Percentiles rank a stretch among this genome's conserved stretches.
phyloP scores from a whole-genome alignment of 805 yeast genomes.

The Schwanniomyces vanrijiae region DNA sequence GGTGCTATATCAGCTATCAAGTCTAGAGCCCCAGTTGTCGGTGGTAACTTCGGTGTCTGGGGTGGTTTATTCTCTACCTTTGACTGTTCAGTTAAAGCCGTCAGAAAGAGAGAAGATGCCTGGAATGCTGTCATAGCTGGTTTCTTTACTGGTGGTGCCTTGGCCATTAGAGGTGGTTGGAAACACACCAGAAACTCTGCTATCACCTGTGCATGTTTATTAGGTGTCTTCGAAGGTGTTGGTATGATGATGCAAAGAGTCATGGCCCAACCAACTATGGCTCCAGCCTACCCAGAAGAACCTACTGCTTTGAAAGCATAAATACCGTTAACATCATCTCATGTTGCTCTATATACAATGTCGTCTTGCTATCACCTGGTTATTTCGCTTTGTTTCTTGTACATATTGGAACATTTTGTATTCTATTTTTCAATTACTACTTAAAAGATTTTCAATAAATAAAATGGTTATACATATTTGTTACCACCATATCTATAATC shows the following conservation, averaged over 20 bases:
- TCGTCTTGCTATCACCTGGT: not conserved
- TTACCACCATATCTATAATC: not conserved
- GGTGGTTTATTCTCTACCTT: conserved; percentile 96
- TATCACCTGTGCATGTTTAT: conserved; percentile 93
- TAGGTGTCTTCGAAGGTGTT: conserved; percentile 97
- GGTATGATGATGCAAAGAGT: conserved; percentile 93
- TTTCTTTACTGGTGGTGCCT: conserved; percentile 95
- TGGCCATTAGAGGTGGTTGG: conserved; percentile 99
- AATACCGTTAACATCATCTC: not conserved
- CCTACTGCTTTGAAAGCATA: conserved; percentile 34
- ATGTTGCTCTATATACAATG: not conserved
- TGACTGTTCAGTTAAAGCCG: conserved; percentile 93
- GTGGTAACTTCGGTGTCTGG: conserved; percentile 99
- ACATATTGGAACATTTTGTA: conserved; percentile 1
- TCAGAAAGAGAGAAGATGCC: conserved; percentile 97
- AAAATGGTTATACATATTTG: not conserved
- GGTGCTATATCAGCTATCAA: conserved; percentile 91
- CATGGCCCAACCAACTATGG: conserved; percentile 68
- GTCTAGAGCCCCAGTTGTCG: conserved; percentile 97
- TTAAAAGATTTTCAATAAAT: not conserved
- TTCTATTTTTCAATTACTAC: not conserved
- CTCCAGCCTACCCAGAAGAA: conserved; percentile 47
- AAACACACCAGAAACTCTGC: conserved; percentile 95
- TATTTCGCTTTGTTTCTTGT: not conserved
- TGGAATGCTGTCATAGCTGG: conserved; percentile 98